Evolutionary conservation across 2,329 filamentous ascomycete species (phyloP), one percentile per base, ranked within the genome.

Genomic region (Arthrobotrys megalospora): DNA sequence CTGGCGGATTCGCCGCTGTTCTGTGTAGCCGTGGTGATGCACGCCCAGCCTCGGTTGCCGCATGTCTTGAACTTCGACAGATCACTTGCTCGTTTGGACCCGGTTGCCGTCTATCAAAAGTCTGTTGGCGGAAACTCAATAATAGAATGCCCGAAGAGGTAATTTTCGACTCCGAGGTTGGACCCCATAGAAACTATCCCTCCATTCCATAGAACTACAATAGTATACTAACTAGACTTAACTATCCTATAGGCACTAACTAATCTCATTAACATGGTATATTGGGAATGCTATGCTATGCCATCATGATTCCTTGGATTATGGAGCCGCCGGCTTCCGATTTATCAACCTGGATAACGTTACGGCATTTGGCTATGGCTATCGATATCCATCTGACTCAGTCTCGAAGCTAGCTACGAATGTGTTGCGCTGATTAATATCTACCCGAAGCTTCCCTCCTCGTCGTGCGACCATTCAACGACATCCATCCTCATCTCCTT

Each of bases 401-500:
- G 16, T 28, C 55, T 6, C 21, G 55, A 32, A 24, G 55, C 24
- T 38, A 36, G 16, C 53, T 14, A 14, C 7, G 8, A 43, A 70
- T 65, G 72, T 60, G 72, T 76, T 76, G 72, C 47, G 72, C 65
- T 70, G 58, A 76, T 52, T 60, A 70, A 65, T 70, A 11, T 16
- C 1, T 21, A 16, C 14, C 1, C 16, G 28, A 45, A 21, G 24
- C 24, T 28, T 12, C 32, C 19, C 3, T 32, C 12, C 24, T 19
- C 28, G 19, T 64, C 47, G 47, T 76, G 65, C 28, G 38, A 69
- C 55, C 32, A 16, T 55, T 63, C 24, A 72, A 41, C 24, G n/a
- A 64, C 16, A 32, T 19, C 45, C 43, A 63, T 69, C 34, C 41
- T 52, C 72, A 45, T 64, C 45, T 43, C 24, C 21, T 24, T 41